Evolutionary conservation across 345 rosid genomes (phyloP), one percentile per base, ranked within the genome.

Genomic region (Jatropha curcas): DNA sequence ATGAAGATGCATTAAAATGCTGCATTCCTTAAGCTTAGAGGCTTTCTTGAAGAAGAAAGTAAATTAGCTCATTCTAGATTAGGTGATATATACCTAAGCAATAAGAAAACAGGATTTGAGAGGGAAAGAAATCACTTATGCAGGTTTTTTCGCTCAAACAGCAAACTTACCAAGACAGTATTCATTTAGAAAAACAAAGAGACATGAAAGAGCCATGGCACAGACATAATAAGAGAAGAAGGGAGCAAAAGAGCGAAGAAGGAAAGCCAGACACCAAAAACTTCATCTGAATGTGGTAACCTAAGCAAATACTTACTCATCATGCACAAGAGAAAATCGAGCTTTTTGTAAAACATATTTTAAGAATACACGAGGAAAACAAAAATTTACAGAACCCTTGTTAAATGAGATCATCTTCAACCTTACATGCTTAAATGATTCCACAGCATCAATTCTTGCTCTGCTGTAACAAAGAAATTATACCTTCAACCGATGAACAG

Each of bases 401-500:
- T 2, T 48, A 48, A 48, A 48, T 3, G 50, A 14, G 20, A 14
- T 48, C 52, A 48, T 48, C 52, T 48, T 17, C 17, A 48, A 48
- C 20, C 20, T 14, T 6, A 16, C 2, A 20, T 63, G 46, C 28
- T 39, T 22, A 39, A 53, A 45, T 34, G 8, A 70, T 61, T 73
- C 50, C 57, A 16, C 39, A 22, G 60, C 71, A 74, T 59, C 50
- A 24, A 66, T 60, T 57, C 48, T 43, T 28, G 60, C 68, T 66
- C 27, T 73, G 41, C 37, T 46, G 50, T 48, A 48, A 55, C 46
- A 72, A 1, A 52, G 30, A 28, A 16, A 74, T 45, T 24, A 75
- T 89, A 95, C 99, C 99, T 90, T 92, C 94, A 71, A 84, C 81
- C 80, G 87, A 77, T 82, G 86, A 82, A 71, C 83, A 82, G 70